These are phyloP conservation scores for Schoenoplectus triqueter DNA, from an alignment of 202 grass and related monocot genomes.

Conservation along the genomic window DNA sequence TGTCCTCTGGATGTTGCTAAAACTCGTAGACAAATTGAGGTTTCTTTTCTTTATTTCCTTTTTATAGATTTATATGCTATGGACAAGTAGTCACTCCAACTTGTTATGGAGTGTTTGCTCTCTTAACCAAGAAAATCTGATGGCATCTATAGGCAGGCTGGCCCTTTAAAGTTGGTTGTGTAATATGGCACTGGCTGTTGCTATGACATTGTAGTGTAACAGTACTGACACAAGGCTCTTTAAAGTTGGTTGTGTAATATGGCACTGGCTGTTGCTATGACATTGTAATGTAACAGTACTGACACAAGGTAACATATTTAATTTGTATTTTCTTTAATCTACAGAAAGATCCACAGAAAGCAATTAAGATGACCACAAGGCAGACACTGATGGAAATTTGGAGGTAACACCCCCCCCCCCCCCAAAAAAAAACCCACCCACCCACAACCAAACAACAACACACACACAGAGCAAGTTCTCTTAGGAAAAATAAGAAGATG, in stretches of 20 bases:
- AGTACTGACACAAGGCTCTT: not conserved
- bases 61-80: not conserved
- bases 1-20: slow-evolving; percentile 98
- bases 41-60: slow-evolving; percentile 37
- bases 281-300: not conserved
- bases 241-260: not conserved
- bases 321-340: slow-evolving; percentile 3
- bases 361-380: slow-evolving; percentile 90
- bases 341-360: slow-evolving; percentile 84
- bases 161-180: not conserved
- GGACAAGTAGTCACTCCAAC: not conserved
- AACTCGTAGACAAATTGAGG: slow-evolving; percentile 96
- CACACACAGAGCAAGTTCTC: not conserved
- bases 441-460: not conserved
- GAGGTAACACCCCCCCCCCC: slow-evolving; percentile 54
- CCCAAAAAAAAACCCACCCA: not conserved
- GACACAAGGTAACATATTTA: not conserved
- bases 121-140: not conserved
- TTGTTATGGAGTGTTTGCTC: not conserved
- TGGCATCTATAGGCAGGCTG: not conserved
- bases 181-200: not conserved
- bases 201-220: not conserved
- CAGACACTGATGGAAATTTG: slow-evolving; percentile 83
- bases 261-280: not conserved
- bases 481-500: not conserved